Conservation (phyloP, 805 yeast genomes). For the Monosporozyma siamensis region DNA sequence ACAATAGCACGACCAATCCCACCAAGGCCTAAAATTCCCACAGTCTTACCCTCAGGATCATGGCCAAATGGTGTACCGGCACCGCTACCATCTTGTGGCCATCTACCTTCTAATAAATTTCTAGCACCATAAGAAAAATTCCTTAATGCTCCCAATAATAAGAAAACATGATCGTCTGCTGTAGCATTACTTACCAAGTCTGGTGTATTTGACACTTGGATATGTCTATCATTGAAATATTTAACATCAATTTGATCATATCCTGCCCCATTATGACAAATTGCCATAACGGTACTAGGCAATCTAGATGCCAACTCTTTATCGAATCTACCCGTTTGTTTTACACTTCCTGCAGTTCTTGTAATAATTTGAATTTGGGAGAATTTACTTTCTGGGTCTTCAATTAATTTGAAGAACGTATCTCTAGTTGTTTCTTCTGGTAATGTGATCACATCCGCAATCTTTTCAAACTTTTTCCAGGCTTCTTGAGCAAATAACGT, state of each 20-base stretch:
- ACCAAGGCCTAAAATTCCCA: constrained; percentile 82
- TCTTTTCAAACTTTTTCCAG: constrained; percentile 47
- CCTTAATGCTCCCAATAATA: constrained; percentile 55
- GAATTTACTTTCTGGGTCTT: constrained; percentile 28
- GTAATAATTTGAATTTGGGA: constrained; percentile 31
- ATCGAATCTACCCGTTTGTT: constrained; percentile 55
- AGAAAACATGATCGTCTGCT: constrained; percentile 59
- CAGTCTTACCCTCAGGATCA: constrained; percentile 65
- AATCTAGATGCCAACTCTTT: constrained; percentile 46
- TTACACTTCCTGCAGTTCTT: constrained; percentile 46
- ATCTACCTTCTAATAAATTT: constrained; percentile 46
- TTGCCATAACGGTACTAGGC: constrained; percentile 44
- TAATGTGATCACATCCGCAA: constrained; percentile 40
- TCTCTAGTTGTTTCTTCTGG: constrained; percentile 33
- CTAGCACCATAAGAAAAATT: constrained; percentile 56
- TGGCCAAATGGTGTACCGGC: constrained; percentile 54
- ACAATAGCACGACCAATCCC: constrained; percentile 82
- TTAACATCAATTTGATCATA: constrained; percentile 62
- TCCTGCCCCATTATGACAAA: constrained; percentile 66
- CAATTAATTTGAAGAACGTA: constrained; percentile 24
- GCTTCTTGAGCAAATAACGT: constrained; percentile 51
- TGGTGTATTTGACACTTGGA: constrained; percentile 64
- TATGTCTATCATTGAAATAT: constrained; percentile 40
- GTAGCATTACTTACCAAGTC: constrained; percentile 60
- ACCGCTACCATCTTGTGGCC: constrained; percentile 56